Evolutionary conservation across 2,329 filamentous ascomycete species (phyloP).

Genomic region (Metarhizium brunneum): DNA sequence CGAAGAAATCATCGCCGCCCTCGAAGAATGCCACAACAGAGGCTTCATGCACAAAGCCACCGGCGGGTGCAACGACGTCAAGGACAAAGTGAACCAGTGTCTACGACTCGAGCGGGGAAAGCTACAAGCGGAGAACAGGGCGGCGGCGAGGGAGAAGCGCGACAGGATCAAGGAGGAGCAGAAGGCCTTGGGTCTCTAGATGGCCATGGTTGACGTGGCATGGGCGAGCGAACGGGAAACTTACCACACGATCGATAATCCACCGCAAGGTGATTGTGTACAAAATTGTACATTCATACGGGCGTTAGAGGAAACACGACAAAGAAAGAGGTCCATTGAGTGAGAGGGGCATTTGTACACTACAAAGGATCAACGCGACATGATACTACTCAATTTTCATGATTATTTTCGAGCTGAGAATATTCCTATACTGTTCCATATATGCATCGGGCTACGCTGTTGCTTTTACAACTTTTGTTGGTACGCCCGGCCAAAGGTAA

Average conservation of each 20-base stretch:
- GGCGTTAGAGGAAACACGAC: neutral
- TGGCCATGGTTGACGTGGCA: neutral
- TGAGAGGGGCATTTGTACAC: neutral
- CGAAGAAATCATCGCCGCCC: slow-evolving; percentile 84
- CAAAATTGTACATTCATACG: neutral
- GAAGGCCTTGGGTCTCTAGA: slow-evolving; percentile 37
- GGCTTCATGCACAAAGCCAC: slow-evolving; percentile 89
- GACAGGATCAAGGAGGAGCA: slow-evolving; percentile 65
- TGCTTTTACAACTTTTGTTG: slow-evolving; percentile 27
- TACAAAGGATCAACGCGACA: neutral
- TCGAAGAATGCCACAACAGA: slow-evolving; percentile 89
- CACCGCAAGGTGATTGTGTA: neutral
- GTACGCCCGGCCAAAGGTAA: slow-evolving; percentile 68
- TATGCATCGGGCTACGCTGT: neutral
- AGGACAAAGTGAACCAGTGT: slow-evolving; percentile 76
- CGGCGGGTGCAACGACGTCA: slow-evolving; percentile 83
- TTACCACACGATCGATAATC: neutral
- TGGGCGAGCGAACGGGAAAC: neutral
- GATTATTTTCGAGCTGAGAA: too few species aligned
- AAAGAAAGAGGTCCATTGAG: neutral
- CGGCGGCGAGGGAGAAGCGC: slow-evolving; percentile 56
- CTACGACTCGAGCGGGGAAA: slow-evolving; percentile 72
- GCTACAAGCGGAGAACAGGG: slow-evolving; percentile 67
- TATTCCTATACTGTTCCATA: neutral
- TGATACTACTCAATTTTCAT: neutral